Evolutionary conservation across 139 green algal genomes (phyloP).

Genomic region (Picochlorum sp.): DNA sequence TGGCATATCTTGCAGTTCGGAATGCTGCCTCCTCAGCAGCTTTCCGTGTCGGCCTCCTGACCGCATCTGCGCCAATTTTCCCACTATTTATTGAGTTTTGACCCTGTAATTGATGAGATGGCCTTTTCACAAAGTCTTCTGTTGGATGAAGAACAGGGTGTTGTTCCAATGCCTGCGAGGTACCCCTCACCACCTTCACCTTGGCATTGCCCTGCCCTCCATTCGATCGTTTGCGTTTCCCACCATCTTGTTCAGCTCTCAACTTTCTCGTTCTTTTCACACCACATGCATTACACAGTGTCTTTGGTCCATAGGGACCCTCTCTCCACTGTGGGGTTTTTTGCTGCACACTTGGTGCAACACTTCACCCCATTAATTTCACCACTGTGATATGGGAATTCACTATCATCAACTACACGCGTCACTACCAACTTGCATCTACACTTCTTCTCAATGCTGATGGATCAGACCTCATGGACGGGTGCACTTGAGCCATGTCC

Average conservation of each 20-base stretch:
- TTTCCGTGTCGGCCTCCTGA: slow-evolving; percentile 14
- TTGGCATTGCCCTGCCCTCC: background rate
- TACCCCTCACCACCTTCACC: background rate
- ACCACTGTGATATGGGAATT: slow-evolving; percentile 14
- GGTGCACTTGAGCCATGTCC: too few relatives aligned
- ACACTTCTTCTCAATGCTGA: too few relatives aligned
- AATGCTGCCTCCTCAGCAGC: slow-evolving; percentile 34
- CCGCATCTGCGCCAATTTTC: slow-evolving; percentile 3
- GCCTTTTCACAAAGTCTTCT: slow-evolving; percentile 19
- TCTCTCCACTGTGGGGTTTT: slow-evolving; percentile 53
- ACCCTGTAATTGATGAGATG: background rate
- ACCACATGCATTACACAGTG: slow-evolving; percentile 46
- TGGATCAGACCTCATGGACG: too few relatives aligned
- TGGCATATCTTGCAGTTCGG: slow-evolving; percentile 24
- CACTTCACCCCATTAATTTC: slow-evolving; percentile 27
- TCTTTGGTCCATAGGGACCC: slow-evolving; percentile 45
- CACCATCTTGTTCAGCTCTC: slow-evolving; percentile 35
- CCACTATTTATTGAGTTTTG: background rate
- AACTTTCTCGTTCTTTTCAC: slow-evolving; percentile 38
- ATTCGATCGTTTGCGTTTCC: slow-evolving; percentile 18
- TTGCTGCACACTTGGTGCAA: slow-evolving; percentile 44
- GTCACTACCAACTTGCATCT: too few relatives aligned
- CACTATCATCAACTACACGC: background rate
- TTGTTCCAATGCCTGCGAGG: background rate
- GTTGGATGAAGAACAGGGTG: slow-evolving; percentile 6